Base-by-base conservation (phyloP, 1,139 yeast species). In the Magnusiomyces magnusii region DNA sequence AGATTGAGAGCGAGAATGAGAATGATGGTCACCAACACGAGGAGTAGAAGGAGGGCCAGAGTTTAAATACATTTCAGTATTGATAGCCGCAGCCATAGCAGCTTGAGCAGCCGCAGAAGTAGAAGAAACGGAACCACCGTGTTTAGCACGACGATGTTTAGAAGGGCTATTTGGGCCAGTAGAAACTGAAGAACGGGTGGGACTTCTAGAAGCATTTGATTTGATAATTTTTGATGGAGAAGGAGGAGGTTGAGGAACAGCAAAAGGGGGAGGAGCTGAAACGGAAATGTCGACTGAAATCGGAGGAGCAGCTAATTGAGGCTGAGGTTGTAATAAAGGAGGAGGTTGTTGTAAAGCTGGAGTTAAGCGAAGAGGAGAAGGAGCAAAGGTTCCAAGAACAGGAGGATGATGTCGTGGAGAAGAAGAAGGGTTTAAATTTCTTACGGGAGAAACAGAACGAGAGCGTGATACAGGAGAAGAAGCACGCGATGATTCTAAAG, bases 1-100 rank as follows among this genome's bases (percentile, higher is more conserved):
- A 17, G 55, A 50, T 28, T 54, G 51, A 10, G 52, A 28, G 7
- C 55, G 54, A 7, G 57, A 57, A 36, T 55, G 47, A 47, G 55
- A 54, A 31, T n/a, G 60, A 44, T 53, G 47, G 7, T 23, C 36
- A 25, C 39, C 50, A 25, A 55, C 31, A 24, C 61, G 56, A 2
- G 65, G 65, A 1, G 64, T 62, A 3, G 62, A 59, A 7, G 63
- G 62, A 47, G 62, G 63, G 17, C 27, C 49, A 21, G 49, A 21
- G 17, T 19, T 23, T 21, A 57, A 59, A 34, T 57, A 52, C 47
- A 59, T 53, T 44, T 61, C 61, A 7, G 60, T 60, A 24, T 57
- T 52, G 34, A 58, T 56, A 7, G 56, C 54, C 23, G 57, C 55
- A 21, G 59, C 51, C 47, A 50, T 42, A 17, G 57, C 54, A 41